Conservation (phyloP, 208 protist genomes). For the Trypanosoma boissoni region DNA sequence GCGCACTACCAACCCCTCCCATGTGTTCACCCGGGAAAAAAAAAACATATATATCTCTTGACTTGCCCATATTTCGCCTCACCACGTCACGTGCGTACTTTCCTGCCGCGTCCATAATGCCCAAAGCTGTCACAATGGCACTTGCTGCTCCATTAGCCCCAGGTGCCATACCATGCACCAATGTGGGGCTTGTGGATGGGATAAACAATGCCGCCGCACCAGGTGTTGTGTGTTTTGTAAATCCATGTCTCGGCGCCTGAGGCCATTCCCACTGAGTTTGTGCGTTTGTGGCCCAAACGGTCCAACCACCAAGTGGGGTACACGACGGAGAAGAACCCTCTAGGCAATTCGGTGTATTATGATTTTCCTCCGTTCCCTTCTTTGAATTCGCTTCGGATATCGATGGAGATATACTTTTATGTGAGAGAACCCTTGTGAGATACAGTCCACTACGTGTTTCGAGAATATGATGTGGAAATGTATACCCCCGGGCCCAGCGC, state of each 20-base stretch:
- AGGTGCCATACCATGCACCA: slow-evolving; percentile 20
- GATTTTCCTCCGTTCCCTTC: not conserved
- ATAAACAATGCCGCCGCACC: slow-evolving; percentile 27
- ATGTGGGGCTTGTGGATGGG: slow-evolving; percentile 13
- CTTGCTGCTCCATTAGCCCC: slow-evolving; percentile 24
- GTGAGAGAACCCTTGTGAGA: too few species aligned
- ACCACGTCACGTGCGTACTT: slow-evolving; percentile 6
- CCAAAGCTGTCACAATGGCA: slow-evolving; percentile 27
- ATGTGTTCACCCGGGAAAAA: slow-evolving; percentile 35
- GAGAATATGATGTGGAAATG: slow-evolving; percentile 18
- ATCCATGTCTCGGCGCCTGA: not conserved
- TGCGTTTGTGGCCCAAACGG: slow-evolving; percentile 25
- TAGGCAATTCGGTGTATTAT: slow-evolving; percentile 8
- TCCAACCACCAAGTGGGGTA: slow-evolving; percentile 26
- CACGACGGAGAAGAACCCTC: slow-evolving; percentile 6
- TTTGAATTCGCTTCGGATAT: not conserved
- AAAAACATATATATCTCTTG: slow-evolving; percentile 30
- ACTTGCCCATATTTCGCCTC: not conserved
- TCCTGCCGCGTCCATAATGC: slow-evolving; percentile 25
- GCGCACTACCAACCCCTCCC: slow-evolving; percentile 29
- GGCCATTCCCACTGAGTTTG: slow-evolving; percentile 31
- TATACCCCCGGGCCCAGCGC: slow-evolving; percentile 20
- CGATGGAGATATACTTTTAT: too few species aligned
- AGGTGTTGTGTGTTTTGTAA: slow-evolving; percentile 25
- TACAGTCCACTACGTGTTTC: slow-evolving; percentile 22